phyloP scores from a whole-genome alignment of 495 filamentous ascomycete species.

The Letharia columbiana region DNA sequence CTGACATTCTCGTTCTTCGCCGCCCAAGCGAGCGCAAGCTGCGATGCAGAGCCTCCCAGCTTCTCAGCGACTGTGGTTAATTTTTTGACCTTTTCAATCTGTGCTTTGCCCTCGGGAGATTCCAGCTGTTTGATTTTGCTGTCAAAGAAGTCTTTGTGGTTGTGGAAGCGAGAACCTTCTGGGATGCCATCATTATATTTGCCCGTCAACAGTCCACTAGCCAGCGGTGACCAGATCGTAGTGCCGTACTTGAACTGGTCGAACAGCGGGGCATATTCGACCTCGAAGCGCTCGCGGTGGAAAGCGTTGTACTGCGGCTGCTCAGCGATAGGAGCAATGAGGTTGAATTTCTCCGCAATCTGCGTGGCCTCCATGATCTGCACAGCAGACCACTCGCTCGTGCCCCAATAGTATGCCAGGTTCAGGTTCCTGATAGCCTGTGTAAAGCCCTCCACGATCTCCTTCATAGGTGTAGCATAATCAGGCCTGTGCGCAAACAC shows the following conservation, averaged over 20 bases:
- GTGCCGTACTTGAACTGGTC: constrained; percentile 57
- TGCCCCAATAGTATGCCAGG: constrained; percentile 79
- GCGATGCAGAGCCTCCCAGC: constrained; percentile 54
- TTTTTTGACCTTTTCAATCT: constrained; percentile 27
- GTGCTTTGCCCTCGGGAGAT: constrained; percentile 25
- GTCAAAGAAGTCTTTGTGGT: constrained; percentile 35
- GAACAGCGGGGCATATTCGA: constrained; percentile 61
- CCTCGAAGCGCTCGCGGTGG: constrained; percentile 61
- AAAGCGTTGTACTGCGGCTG: constrained; percentile 83
- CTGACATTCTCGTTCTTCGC: constrained; percentile 67
- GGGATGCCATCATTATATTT: constrained; percentile 65
- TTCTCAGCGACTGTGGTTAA: constrained; percentile 49
- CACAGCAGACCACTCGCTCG: constrained; percentile 74
- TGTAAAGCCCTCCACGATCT: constrained; percentile 79
- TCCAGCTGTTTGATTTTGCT: constrained; percentile 28
- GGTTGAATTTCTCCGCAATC: constrained; percentile 59
- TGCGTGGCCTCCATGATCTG: constrained; percentile 73
- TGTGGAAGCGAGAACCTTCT: constrained; percentile 34
- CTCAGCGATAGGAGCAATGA: constrained; percentile 78
- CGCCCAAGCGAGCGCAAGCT: constrained; percentile 70
- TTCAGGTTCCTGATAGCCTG: constrained; percentile 67
- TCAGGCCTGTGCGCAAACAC: constrained; percentile 83
- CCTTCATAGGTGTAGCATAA: constrained; percentile 67
- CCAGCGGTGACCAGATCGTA: constrained; percentile 65
- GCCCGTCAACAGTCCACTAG: constrained; percentile 65